phyloP scores from a whole-genome alignment of 1,139 yeast species.

The Sugiyamaella pinicola region DNA sequence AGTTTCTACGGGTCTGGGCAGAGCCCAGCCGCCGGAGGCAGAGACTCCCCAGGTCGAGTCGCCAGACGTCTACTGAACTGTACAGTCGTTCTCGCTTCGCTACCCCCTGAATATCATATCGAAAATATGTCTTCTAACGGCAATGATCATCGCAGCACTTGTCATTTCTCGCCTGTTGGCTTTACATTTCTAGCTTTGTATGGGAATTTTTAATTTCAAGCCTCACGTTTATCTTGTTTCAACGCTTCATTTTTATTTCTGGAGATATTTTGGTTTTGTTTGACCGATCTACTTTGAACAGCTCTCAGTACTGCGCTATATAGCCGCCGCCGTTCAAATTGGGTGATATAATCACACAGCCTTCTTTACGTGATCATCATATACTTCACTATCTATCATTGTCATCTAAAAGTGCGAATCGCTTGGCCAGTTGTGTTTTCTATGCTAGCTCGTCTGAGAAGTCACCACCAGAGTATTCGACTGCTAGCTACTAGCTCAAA shows the following conservation, averaged over 20 bases:
- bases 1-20: too few relatives aligned
- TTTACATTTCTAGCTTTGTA: neutral
- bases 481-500: neutral
- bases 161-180: neutral
- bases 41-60: too few relatives aligned
- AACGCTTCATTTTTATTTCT: too few relatives aligned
- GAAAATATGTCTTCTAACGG: neutral
- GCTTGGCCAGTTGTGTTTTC: neutral
- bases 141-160: neutral
- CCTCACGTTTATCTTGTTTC: neutral
- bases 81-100: neutral
- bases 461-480: neutral
- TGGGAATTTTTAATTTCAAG: neutral
- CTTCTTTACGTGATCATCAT: neutral
- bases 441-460: slow-evolving; percentile 1
- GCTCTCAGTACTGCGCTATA: too few relatives aligned
- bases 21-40: too few relatives aligned
- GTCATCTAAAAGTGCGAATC: neutral
- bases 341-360: neutral
- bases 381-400: neutral
- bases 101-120: neutral
- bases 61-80: too few relatives aligned
- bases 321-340: neutral
- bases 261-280: too few relatives aligned
- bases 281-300: too few relatives aligned